Conservation (phyloP, 192 early-diverging fungal genomes). For the Podila verticillata region DNA sequence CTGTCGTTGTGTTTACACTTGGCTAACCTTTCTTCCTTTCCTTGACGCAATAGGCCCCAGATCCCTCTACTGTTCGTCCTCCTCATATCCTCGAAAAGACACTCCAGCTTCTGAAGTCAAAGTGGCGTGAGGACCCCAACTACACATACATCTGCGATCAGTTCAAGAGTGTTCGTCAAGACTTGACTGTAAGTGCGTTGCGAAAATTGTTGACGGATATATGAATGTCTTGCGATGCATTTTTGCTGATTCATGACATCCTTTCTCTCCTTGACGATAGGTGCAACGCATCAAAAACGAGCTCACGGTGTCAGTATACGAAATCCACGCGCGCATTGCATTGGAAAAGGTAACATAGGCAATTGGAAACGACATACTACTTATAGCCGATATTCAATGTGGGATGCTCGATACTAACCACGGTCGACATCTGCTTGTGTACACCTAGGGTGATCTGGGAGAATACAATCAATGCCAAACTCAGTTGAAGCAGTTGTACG, state of each 20-base stretch:
- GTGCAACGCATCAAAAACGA: slow-evolving; percentile 92
- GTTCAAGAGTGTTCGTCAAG: slow-evolving; percentile 95
- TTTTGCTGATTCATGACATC: slow-evolving; percentile 1
- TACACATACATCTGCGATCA: slow-evolving; percentile 98
- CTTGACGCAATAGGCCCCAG: slow-evolving; percentile 70
- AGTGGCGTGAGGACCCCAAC: slow-evolving; percentile 87
- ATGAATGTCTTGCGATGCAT: not conserved
- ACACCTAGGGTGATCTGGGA: slow-evolving; percentile 83
- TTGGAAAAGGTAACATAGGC: slow-evolving; percentile 78
- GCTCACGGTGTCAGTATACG: slow-evolving; percentile 95
- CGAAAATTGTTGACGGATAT: too few species aligned
- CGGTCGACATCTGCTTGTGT: not conserved
- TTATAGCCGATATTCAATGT: too few species aligned
- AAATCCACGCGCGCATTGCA: slow-evolving; percentile 94
- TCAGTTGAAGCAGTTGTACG: slow-evolving; percentile 91
- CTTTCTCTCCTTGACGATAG: slow-evolving; percentile 30
- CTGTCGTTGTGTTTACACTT: not conserved
- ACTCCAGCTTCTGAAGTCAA: slow-evolving; percentile 76
- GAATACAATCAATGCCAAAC: slow-evolving; percentile 99
- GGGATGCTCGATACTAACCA: too few species aligned
- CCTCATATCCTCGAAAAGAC: slow-evolving; percentile 79
- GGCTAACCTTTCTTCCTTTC: slow-evolving; percentile 14
- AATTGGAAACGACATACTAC: not conserved
- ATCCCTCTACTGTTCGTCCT: slow-evolving; percentile 95
- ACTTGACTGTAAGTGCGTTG: slow-evolving; percentile 90